Percentiles rank a stretch among this genome's conserved stretches.
Evolutionary conservation across 345 rosid species (phyloP).

Genomic region (Erucastrum elatum): DNA sequence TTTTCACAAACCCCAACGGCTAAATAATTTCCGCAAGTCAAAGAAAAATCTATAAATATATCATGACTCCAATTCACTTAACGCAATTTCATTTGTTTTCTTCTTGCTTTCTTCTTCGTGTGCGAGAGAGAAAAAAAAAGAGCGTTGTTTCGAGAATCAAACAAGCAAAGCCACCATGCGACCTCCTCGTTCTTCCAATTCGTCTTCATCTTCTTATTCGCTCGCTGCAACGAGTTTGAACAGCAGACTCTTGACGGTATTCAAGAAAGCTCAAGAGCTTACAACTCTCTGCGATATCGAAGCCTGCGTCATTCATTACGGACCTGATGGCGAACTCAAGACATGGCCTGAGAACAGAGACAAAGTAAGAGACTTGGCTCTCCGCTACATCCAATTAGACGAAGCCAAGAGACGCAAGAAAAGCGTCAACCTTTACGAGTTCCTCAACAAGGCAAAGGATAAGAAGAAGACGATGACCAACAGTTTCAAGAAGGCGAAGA

Average conservation of each 20-base stretch:
- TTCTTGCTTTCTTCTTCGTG: not conserved
- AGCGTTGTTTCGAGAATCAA: not conserved
- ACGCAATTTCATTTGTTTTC: not conserved
- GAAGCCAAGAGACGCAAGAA: slow-evolving; percentile 5
- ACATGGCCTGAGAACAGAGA: slow-evolving; percentile 21
- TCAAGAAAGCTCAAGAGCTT: slow-evolving; percentile 9
- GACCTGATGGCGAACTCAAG: not conserved
- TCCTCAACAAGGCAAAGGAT: not conserved
- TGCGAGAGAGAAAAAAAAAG: not conserved
- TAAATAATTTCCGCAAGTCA: not conserved
- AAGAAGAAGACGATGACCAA: not conserved
- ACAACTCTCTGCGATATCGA: slow-evolving; percentile 11
- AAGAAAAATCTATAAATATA: not conserved
- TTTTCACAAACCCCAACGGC: not conserved
- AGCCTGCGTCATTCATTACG: slow-evolving; percentile 11
- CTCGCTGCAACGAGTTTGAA: not conserved
- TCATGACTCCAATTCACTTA: not conserved
- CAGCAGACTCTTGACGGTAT: not conserved
- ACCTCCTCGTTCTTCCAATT: not conserved
- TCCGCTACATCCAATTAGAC: not conserved
- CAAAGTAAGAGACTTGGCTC: slow-evolving; percentile 21
- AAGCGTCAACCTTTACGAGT: not conserved
- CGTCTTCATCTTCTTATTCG: not conserved
- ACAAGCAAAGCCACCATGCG: not conserved
- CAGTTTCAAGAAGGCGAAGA: not conserved